These are phyloP conservation scores for Trichosanthes truncata DNA, from an alignment of 306 rosid genomes.

Conservation along the genomic window DNA sequence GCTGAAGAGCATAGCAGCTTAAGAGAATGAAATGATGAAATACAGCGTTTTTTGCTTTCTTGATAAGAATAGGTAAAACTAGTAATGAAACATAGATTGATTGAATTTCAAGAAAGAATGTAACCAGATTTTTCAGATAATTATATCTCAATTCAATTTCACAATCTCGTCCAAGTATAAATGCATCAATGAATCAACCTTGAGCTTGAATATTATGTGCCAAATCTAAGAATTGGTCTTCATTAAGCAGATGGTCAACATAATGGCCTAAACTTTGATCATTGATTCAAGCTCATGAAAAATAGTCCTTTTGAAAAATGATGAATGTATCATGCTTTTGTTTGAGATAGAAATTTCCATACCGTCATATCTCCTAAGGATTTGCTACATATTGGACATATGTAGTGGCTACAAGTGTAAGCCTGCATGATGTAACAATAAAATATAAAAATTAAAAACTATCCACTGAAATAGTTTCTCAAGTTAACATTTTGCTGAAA, in stretches of 20 bases:
- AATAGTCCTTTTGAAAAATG: no score
- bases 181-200: not conserved
- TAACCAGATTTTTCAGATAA: not conserved
- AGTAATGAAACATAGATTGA: not conserved
- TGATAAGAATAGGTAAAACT: not conserved
- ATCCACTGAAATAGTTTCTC: not conserved
- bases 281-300: not conserved
- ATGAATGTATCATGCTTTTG: not conserved
- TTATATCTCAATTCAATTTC: not conserved
- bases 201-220: not conserved
- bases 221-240: not conserved
- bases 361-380: slow-evolving; percentile 99
- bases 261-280: not conserved
- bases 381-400: slow-evolving; percentile 98
- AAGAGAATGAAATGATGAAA: not conserved
- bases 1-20: not conserved
- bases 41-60: not conserved
- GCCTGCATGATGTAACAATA: slow-evolving; percentile 37
- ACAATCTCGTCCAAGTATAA: not conserved
- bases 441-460: not conserved
- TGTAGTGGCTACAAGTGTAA: slow-evolving; percentile 90
- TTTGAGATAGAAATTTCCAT: slow-evolving; percentile 19
- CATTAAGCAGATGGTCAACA: no score
- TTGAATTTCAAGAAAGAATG: not conserved
- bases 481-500: not conserved